Base-by-base conservation (phyloP, 169 alveolate genomes). In the Cryptosporidium meleagridis region DNA sequence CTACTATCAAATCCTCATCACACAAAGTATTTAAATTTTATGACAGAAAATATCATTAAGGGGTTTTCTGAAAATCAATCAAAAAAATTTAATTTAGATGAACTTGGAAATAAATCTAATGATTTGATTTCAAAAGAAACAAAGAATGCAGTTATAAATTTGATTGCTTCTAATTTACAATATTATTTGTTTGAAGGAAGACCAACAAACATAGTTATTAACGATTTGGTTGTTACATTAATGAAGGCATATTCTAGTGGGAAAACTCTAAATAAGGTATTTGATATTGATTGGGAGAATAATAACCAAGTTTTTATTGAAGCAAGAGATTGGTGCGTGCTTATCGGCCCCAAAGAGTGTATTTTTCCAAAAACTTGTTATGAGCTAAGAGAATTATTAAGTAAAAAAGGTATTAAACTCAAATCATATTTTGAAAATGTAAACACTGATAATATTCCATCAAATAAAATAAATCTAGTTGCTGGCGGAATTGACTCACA, bases 301-400 rank as follows among this genome's bases (percentile, higher is more conserved):
- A 80, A 62, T 23, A 45, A 21, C 70, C 89, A 80, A 62, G 89
- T 51, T 1, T 80, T 62, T 80, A 80, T 80, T 80, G 89, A 80
- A 45, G 89, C 89, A 62, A 80, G 89, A n/a, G 89, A 80, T 31
- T 80, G 89, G 89, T 31, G 55, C 62, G 89, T 59, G 12, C 18
- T 80, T n/a, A 80, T 80, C 45, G 70, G 80, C 18, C 62, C 89
- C n/a, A 80, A 59, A n/a, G 89, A 80, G 35, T 80, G 89, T 45
- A 80, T 80, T 44, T 80, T 80, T 9, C 75, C 62, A 23, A 80
- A 59, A 80, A 62, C 89, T 4, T 80, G 89, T 12, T 80, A 26
- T 62, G 89, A 80, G n/a, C 39, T 80, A 44, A 61, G 89, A 12
- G 89, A 80, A 3, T 67, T 80, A 51, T 48, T 80, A 59, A 59